Base-by-base conservation (phyloP, 345 rosid genomes). In the Chamaenerion angustifolium region DNA sequence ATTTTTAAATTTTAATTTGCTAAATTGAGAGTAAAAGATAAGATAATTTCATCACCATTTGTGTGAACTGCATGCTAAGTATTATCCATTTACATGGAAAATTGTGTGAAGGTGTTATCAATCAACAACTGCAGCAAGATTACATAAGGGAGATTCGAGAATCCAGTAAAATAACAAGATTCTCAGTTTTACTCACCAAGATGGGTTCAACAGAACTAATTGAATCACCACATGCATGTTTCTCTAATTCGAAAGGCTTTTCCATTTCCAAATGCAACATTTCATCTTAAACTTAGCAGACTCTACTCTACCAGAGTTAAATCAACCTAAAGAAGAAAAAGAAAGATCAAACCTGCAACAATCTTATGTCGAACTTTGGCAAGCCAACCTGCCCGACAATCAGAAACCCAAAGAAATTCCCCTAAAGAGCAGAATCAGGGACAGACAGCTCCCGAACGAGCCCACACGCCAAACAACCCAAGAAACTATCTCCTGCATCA, bases 401-500 rank as follows among this genome's bases (percentile, higher is more conserved):
- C 16, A 93, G 60, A 0, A 95, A 79, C 59, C 96, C 99, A 47
- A 84, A 93, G 45, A 93, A 56, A 56, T 93, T 88, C 48, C 96
- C 99, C 45, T 88, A 23, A 71, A 93, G 71, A 10, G 95, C 94
- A 71, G 99, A 94, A 71, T 88, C 96, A 56, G 90, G 76, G 40
- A 80, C 80, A n/a, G 69, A 49, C 76, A 93, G 67, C 2, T 86
- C 90, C 37, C 76, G 79, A 17, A 74, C 85, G 71, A 88, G 76
- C 0, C 98, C 98, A 2, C 70, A 75, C 48, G 74, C 88, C 45
- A 87, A 63, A 11, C 99, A 96, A 15, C 95, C 95, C 0, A 88
- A 68, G 45, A 80, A 93, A 35, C 95, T 88, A 46, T 93, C 96
- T 17, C 96, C 99, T 1, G 99, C 99, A 8, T 96, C 99, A 0